Evolutionary conservation across 805 yeast genomes (phyloP), one percentile per base, ranked within the genome.

Genomic region (Isabelozyma pseudorhagii): DNA sequence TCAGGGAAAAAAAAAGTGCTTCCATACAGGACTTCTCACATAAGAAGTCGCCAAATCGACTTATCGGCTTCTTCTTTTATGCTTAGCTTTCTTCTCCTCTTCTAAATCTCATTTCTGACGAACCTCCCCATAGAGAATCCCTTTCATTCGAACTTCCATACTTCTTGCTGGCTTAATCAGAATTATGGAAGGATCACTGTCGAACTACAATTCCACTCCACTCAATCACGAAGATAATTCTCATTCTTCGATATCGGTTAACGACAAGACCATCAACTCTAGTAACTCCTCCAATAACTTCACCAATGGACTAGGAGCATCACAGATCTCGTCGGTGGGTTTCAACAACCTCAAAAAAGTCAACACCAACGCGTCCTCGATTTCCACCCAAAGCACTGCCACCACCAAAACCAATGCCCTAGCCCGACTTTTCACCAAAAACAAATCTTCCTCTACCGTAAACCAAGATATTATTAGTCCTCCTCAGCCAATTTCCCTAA

Each of bases 271-370:
- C 36, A 13, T n/a, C 40, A 38, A 14, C 14, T 8, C 17, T n/a
- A 38, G 10, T 38, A 17, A 5, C 38, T 13, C 14, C 9, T 13
- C 14, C 38, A 34, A 34, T 34, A 34, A 34, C 38, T 13, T 38
- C 11, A 38, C 8, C 14, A 38, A n/a, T 38, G 21, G 17, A 8
- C 15, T 14, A n/a, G 40, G 40, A 10, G 40, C 57, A 4, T 52
- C 58, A 5, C 64, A 60, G 40, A 56, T 64, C 3, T 62, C 68
- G 2, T 57, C 61, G 44, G 68, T 66, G 5, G 70, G 67, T 8
- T 70, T 70, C 50, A 70, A 61, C 46, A 69, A 58, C 45, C 51
- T 70, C 21, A 68, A 67, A 54, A 69, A 69, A 50, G 49, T 56
- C 21, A 54, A 56, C 40, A 66, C 73, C 14, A 63, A 66, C 46